Evolutionary conservation across 306 rosid genomes (phyloP), one percentile per base, ranked within the genome.

Genomic region (Vachellia pachyceras): DNA sequence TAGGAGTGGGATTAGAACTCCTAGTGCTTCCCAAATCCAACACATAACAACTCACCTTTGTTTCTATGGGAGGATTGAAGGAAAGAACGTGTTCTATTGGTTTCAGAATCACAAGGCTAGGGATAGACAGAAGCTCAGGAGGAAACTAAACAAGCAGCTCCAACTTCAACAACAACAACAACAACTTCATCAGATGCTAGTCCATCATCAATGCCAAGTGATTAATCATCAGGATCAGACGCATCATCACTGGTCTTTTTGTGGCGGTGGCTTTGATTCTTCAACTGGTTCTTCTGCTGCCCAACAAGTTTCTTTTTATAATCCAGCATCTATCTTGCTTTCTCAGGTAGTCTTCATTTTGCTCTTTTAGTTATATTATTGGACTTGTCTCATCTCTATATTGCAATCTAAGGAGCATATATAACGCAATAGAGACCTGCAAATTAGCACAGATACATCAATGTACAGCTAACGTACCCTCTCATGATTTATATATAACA

Each of bases 61-160:
- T 58, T 79, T 90, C 71, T 95, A 95, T 82, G 98, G 98, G 1
- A 92, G 90, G 77, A 95, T 95, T 29, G 95, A 92, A 72, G 97
- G 98, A 5, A 95, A 95, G 67, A 95, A 95, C 86, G 98, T 95
- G 13, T 95, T 92, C 81, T 95, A 95, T 82, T 95, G 98, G 98
- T 95, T 95, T 84, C 98, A 95, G 78, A 95, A 95, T 76, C 98
- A 95, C 79, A 95, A 95, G 86, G 98, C 97, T 37, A 91, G 98
- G 80, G 98, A 95, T 72, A 88, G 98, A 39, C 97, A 91, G 77
- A 95, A 92, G 76, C 89, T 92, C 0, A 80, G 97, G 76, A 89
- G 95, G 89, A 92, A 95, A 85, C 90, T 92, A 42, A 91, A 42
- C 61, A 91, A 88, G 82, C 97, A 95, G 73, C 88, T 91, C 72